Evolutionary conservation across 495 filamentous ascomycete genomes (phyloP).

Genomic region (Neurospora africana): DNA sequence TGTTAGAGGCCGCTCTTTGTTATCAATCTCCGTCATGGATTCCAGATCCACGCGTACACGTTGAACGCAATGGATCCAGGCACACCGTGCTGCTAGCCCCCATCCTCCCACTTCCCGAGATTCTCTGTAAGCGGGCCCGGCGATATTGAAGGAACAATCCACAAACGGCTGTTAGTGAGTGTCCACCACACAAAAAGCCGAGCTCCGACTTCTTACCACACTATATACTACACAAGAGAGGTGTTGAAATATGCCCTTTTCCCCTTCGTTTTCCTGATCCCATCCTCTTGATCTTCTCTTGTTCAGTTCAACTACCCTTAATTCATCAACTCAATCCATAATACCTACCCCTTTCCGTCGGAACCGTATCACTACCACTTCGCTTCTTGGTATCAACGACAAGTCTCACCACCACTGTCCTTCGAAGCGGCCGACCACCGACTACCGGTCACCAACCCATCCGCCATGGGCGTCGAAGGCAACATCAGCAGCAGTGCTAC

Average conservation of each 20-base stretch:
- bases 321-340: background rate
- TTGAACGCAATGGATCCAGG: background rate
- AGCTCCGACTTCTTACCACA: background rate
- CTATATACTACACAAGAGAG: background rate
- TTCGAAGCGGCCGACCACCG: background rate
- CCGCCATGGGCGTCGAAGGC: slow-evolving; percentile 12
- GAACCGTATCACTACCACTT: background rate
- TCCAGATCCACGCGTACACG: background rate
- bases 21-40: background rate
- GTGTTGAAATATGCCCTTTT: background rate
- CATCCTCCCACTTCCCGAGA: background rate
- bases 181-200: background rate
- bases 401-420: background rate
- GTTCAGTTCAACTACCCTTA: background rate
- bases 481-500: slow-evolving; percentile 1
- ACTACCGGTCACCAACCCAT: background rate
- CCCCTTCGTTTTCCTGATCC: background rate
- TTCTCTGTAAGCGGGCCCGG: background rate
- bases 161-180: background rate
- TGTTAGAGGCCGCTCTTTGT: background rate
- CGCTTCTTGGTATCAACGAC: background rate
- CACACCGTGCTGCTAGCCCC: background rate
- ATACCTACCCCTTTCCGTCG: background rate
- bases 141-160: background rate
- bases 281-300: background rate